These are phyloP conservation scores for Gyrodon lividus DNA, from an alignment of 768 basidiomycete species.

Conservation along the genomic window DNA sequence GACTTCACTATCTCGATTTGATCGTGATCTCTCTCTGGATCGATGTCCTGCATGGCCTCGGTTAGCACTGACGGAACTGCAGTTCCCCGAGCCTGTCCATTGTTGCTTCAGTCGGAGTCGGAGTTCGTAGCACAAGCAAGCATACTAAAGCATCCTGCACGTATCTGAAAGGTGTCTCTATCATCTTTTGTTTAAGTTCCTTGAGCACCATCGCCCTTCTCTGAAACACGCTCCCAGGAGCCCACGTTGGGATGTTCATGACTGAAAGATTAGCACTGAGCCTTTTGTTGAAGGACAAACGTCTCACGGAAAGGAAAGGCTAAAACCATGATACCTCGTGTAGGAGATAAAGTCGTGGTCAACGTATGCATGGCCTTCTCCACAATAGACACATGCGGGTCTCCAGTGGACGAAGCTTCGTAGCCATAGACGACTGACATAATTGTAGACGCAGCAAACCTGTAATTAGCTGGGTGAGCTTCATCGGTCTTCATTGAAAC, in stretches of 20 bases:
- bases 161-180: background rate
- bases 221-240: background rate
- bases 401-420: slow-evolving; percentile 30
- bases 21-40: background rate
- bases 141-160: background rate
- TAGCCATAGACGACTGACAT: slow-evolving; percentile 36
- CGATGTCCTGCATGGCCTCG: background rate
- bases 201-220: background rate
- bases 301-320: background rate
- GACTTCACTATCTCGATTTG: background rate
- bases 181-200: background rate
- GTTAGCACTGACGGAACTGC: background rate
- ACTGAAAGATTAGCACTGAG: background rate
- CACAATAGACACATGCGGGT: slow-evolving; percentile 31
- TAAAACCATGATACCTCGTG: background rate
- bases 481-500: background rate
- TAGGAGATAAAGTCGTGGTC: background rate
- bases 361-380: slow-evolving; percentile 9
- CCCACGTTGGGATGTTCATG: background rate
- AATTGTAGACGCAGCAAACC: slow-evolving; percentile 31
- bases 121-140: background rate
- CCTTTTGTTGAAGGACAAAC: background rate
- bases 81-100: background rate
- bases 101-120: background rate
- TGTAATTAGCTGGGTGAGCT: slow-evolving; percentile 5